Conservation (phyloP, 345 rosid genomes). For the Cardamine resedifolia region DNA sequence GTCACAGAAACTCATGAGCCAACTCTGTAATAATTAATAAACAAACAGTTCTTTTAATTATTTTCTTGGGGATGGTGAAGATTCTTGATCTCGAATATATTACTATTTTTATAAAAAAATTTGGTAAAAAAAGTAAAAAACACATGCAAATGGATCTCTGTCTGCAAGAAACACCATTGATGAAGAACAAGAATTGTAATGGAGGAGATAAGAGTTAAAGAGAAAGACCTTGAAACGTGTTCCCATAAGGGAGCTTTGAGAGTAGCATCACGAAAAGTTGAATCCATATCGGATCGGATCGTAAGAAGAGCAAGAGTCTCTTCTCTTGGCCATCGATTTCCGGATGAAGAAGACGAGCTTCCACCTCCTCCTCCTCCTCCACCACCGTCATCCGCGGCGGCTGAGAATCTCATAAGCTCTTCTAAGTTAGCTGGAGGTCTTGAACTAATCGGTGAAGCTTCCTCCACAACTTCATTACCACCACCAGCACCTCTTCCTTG, state of each 20-base stretch:
- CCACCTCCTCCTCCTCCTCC: constrained; percentile 41
- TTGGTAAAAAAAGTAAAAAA: constrained; percentile 14
- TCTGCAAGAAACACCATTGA: constrained; percentile 37
- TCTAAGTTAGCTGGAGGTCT: constrained; percentile 77
- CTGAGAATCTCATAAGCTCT: constrained; percentile 57
- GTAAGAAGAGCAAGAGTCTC: constrained; percentile 78
- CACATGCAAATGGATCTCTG: constrained; percentile 57
- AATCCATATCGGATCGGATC: constrained; percentile 93
- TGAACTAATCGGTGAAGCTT: constrained; percentile 88
- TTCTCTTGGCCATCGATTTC: constrained; percentile 91
- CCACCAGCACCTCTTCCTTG: constrained; percentile 53
- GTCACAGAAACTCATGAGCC: constrained; percentile 38
- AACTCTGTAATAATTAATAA: constrained; percentile 36
- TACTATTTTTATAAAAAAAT: neutral
- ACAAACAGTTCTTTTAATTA: constrained; percentile 20
- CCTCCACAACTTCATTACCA: constrained; percentile 59
- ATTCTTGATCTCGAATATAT: constrained; percentile 35
- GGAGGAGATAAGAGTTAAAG: neutral
- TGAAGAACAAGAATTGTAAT: constrained; percentile 9
- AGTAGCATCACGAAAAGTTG: constrained; percentile 74
- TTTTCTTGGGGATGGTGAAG: constrained; percentile 40
- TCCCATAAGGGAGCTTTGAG: constrained; percentile 94
- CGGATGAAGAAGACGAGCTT: constrained; percentile 41
- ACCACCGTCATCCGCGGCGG: constrained; percentile 47
- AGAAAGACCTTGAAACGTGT: constrained; percentile 72